A percentile compares a stretch with the other conserved stretches of the same genome.
Evolutionary conservation across 768 basidiomycete species (phyloP).

Genomic region (Leccinum obscurum): DNA sequence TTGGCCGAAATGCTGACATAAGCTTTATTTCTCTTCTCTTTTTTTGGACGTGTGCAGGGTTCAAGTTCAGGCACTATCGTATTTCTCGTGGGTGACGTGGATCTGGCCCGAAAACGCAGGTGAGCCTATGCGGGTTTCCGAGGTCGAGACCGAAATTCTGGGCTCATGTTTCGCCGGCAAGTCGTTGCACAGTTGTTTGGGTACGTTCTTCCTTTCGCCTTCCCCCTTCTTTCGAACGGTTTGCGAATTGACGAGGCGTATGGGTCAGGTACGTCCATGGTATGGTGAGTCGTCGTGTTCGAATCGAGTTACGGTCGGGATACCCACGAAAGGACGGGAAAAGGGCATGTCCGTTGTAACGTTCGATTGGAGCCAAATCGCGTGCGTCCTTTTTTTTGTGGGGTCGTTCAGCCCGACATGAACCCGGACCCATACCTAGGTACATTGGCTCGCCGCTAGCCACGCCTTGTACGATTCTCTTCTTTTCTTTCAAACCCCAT

Average conservation of each 20-base stretch:
- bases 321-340: neutral
- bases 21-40: slow-evolving; percentile 8
- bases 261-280: slow-evolving; percentile 39
- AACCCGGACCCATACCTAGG: slow-evolving; percentile 11
- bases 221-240: neutral
- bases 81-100: slow-evolving; percentile 62
- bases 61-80: slow-evolving; percentile 48
- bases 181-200: slow-evolving; percentile 50
- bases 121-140: slow-evolving; percentile 26
- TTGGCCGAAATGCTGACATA: slow-evolving; percentile 5
- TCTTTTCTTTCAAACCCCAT: neutral
- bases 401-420: neutral
- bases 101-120: slow-evolving; percentile 47
- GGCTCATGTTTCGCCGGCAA: slow-evolving; percentile 15
- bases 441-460: slow-evolving; percentile 54
- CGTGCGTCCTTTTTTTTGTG: slow-evolving; percentile 27
- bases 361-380: slow-evolving; percentile 80
- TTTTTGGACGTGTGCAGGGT: neutral
- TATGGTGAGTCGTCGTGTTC: slow-evolving; percentile 35
- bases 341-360: slow-evolving; percentile 71
- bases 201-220: slow-evolving; percentile 27
- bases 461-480: slow-evolving; percentile 51
- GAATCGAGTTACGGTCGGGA: neutral
- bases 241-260: neutral
- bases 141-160: neutral